These are phyloP conservation scores for Scheffersomyces ergatensis DNA, from an alignment of 805 yeast genomes.

Conservation along the genomic window DNA sequence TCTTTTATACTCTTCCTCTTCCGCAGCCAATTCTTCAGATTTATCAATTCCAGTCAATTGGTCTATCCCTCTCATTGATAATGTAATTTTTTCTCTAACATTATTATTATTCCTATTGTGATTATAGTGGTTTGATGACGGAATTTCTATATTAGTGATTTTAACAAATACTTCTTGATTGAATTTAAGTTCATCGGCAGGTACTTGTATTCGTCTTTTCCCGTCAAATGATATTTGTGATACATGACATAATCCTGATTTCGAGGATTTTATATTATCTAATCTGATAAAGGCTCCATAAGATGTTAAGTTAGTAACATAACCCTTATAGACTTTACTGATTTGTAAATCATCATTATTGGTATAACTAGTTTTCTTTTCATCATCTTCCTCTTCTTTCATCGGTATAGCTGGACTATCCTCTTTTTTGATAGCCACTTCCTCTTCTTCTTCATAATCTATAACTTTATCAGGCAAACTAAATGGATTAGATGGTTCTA, in stretches of 20 bases:
- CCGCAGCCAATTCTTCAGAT: conserved; percentile 16
- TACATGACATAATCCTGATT: conserved; percentile 73
- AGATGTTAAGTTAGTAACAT: conserved; percentile 53
- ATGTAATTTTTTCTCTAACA: conserved; percentile 45
- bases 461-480: conserved; percentile 14
- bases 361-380: no score
- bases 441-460: conserved; percentile 8
- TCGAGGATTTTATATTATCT: conserved; percentile 16
- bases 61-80: conserved; percentile 71
- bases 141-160: conserved; percentile 31
- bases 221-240: conserved; percentile 57
- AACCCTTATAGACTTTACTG: conserved; percentile 58
- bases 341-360: conserved; percentile 20
- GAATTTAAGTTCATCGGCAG: conserved; percentile 53
- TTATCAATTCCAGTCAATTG: conserved; percentile 59
- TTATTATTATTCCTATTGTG: conserved; percentile 15
- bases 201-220: conserved; percentile 46
- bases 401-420: conserved; percentile 1
- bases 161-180: conserved; percentile 67
- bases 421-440: conserved; percentile 5
- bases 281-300: conserved; percentile 81
- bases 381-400: conserved; percentile 2
- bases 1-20: conserved; percentile 12
- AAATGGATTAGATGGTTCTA: conserved; percentile 1
- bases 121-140: no score